These are phyloP conservation scores for Waltergamsia citrina DNA, from an alignment of 2,329 filamentous ascomycete genomes.

Conservation along the genomic window DNA sequence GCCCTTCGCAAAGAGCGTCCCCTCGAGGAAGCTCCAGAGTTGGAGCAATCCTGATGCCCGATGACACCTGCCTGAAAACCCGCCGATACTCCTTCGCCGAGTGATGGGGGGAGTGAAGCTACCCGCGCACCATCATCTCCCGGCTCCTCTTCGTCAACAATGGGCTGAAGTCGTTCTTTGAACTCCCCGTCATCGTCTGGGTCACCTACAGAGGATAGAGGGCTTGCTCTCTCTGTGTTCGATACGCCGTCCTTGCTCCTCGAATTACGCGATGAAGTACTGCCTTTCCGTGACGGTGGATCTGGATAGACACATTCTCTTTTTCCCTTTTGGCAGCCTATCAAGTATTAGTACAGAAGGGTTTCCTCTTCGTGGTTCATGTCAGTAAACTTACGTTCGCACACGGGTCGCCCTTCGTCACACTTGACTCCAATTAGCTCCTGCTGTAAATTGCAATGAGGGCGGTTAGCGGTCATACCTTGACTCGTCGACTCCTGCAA, in stretches of 20 bases:
- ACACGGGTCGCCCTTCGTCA: constrained; percentile 79
- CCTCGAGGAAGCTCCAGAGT: constrained; percentile 28
- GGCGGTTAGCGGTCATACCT: constrained; percentile 34
- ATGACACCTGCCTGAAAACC: no score
- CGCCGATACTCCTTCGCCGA: constrained; percentile 18
- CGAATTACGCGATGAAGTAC: constrained; percentile 8
- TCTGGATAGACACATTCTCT: constrained; percentile 89
- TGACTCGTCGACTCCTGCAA: constrained; percentile 81
- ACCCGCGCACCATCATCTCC: constrained; percentile 15
- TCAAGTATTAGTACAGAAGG: constrained; percentile 12
- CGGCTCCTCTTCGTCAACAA: constrained; percentile 44
- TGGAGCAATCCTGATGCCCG: no score
- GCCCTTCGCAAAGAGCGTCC: constrained; percentile 21
- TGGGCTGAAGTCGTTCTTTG: constrained; percentile 36
- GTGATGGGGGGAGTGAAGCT: not conserved
- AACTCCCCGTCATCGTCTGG: constrained; percentile 35
- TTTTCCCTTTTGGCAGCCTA: constrained; percentile 84
- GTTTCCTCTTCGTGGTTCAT: constrained; percentile 6
- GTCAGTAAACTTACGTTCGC: constrained; percentile 57
- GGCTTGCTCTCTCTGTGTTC: constrained; percentile 20
- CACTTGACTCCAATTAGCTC: constrained; percentile 47
- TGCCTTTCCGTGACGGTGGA: constrained; percentile 26
- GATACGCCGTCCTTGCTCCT: constrained; percentile 2
- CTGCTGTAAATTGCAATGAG: not conserved
- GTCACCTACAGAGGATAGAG: constrained; percentile 44